phyloP scores from a whole-genome alignment of 371 early-diverging fungal genomes.

The Mucor mucedo region DNA sequence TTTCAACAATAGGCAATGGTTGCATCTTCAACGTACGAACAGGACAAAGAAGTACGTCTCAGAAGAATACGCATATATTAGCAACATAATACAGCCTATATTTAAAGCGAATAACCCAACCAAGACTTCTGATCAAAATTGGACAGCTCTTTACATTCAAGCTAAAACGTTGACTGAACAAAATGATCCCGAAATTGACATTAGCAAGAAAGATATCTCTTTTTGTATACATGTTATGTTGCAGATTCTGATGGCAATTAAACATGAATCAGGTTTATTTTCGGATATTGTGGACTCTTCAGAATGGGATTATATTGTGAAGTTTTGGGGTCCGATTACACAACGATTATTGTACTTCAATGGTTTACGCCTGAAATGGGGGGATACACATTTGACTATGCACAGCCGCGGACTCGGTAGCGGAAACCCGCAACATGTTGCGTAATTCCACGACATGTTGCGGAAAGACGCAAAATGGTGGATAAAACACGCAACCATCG shows the following conservation, averaged over 20 bases:
- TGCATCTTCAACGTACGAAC: constrained; percentile 5
- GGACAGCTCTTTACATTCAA: constrained; percentile 7
- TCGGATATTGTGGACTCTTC: too few species aligned
- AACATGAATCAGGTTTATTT: too few species aligned
- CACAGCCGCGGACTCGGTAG: too few species aligned
- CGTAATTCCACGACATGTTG: too few species aligned
- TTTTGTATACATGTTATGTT: constrained; percentile 13
- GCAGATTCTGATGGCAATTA: constrained; percentile 5
- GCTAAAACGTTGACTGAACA: constrained; percentile 7
- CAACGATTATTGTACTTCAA: too few species aligned
- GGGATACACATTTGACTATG: constrained; percentile 10
- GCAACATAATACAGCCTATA: constrained; percentile 8
- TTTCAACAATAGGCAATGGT: constrained; percentile 18
- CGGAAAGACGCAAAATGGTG: too few species aligned
- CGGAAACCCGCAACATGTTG: too few species aligned
- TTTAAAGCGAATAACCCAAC: constrained; percentile 9
- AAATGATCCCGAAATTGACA: constrained; percentile 10
- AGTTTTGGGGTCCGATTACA: too few species aligned
- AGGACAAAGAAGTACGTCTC: constrained; percentile 14
- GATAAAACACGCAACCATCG: too few species aligned
- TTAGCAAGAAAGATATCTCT: constrained; percentile 2
- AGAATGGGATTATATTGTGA: too few species aligned
- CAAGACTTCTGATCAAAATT: constrained; percentile 18
- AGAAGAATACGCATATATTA: constrained; percentile 8
- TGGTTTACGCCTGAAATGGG: too few species aligned